Conservation (phyloP, 2,329 filamentous ascomycete genomes). For the Neofusicoccum laricinum region DNA sequence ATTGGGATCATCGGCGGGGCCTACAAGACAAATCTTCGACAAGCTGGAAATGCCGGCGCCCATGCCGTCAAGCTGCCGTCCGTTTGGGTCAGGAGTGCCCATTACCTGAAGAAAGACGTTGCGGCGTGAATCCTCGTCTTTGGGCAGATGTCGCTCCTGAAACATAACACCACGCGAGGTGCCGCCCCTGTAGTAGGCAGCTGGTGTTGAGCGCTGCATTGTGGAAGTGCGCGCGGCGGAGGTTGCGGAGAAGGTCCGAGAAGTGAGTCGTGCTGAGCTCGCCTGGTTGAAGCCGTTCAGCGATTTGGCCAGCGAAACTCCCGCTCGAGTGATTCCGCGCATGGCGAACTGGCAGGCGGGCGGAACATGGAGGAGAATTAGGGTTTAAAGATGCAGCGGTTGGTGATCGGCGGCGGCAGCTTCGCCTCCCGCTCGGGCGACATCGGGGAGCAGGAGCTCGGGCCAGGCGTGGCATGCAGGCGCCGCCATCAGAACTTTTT, state of each 20-base stretch:
- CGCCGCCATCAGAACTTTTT: slow-evolving; percentile 5
- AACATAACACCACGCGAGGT: slow-evolving; percentile 68
- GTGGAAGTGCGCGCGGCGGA: neutral
- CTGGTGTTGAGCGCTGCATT: slow-evolving; percentile 28
- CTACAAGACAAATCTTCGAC: slow-evolving; percentile 69
- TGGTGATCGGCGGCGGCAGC: neutral
- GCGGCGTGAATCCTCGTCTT: slow-evolving; percentile 45
- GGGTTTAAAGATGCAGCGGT: no score
- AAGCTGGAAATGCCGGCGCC: slow-evolving; percentile 67
- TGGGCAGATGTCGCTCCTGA: slow-evolving; percentile 51
- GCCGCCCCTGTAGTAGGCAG: slow-evolving; percentile 64
- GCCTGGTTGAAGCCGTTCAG: neutral
- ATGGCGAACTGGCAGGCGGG: neutral
- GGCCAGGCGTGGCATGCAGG: neutral
- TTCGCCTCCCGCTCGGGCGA: slow-evolving; percentile 1
- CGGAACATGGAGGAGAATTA: neutral
- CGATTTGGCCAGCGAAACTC: neutral
- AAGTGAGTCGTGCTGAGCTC: neutral
- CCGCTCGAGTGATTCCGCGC: neutral
- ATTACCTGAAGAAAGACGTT: slow-evolving; percentile 59
- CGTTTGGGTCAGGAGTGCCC: slow-evolving; percentile 64
- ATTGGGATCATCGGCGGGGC: slow-evolving; percentile 45
- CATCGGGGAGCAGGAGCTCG: slow-evolving; percentile 4
- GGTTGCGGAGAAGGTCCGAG: neutral
- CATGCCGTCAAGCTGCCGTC: slow-evolving; percentile 69